These are phyloP conservation scores for Wickerhamomyces alni DNA, from an alignment of 805 yeast species.

Conservation along the genomic window DNA sequence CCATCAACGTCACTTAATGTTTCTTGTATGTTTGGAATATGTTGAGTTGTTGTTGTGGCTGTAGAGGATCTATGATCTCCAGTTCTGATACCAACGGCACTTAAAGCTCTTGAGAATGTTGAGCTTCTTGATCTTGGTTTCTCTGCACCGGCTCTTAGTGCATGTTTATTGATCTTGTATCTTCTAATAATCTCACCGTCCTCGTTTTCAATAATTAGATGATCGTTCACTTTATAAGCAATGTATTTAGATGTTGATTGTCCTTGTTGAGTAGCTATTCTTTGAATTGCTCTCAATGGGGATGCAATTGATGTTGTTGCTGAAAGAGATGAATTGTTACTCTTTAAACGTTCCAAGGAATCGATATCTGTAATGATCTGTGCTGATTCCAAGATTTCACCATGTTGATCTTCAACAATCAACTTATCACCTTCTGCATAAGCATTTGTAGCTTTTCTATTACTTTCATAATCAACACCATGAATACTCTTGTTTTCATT, in stretches of 20 bases:
- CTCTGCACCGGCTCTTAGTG: slow-evolving; percentile 2
- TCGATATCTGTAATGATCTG: slow-evolving; percentile 28
- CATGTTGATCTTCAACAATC: slow-evolving; percentile 76
- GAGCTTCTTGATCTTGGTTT: slow-evolving; percentile 25
- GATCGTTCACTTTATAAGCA: slow-evolving; percentile 78
- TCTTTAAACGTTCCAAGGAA: slow-evolving; percentile 4
- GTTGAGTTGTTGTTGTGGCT: neutral
- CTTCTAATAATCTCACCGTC: slow-evolving; percentile 90
- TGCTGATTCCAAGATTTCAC: slow-evolving; percentile 68
- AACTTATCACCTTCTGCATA: slow-evolving; percentile 67
- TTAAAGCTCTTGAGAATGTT: slow-evolving; percentile 42
- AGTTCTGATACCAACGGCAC: slow-evolving; percentile 39
- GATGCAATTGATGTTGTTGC: slow-evolving; percentile 15
- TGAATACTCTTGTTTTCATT: slow-evolving; percentile 2
- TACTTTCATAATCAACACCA: slow-evolving; percentile 18
- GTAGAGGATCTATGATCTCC: neutral
- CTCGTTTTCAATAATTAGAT: slow-evolving; percentile 77
- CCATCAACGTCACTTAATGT: slow-evolving; percentile 12
- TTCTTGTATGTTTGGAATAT: neutral
- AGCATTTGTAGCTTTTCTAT: slow-evolving; percentile 33
- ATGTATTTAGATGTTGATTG: slow-evolving; percentile 26
- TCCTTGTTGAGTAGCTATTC: slow-evolving; percentile 6
- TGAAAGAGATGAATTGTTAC: slow-evolving; percentile 17
- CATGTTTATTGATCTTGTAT: slow-evolving; percentile 64
- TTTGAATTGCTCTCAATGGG: slow-evolving; percentile 10